Evolutionary conservation across 345 rosid genomes (phyloP), one percentile per base, ranked within the genome.

Genomic region (Eucalyptus marginata): DNA sequence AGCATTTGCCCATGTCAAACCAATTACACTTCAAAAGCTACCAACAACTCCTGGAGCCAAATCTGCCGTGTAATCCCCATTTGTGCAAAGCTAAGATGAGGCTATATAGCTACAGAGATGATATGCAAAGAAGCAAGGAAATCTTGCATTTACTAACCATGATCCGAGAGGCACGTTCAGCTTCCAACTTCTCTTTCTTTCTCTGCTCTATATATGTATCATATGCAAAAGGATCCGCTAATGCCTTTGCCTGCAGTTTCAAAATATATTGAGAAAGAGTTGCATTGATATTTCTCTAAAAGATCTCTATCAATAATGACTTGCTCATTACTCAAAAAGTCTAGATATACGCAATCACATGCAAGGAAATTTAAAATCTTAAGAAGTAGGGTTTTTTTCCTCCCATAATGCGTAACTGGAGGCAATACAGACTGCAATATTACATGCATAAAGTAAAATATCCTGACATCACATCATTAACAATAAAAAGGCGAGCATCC

Each of bases 171-270:
- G 90, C 88, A 81, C 92, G 93, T 15, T 90, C 87, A 10, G 86
- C 92, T 90, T 97, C 99, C 71, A 95, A 86, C 92, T 94, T 95
- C 91, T 95, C 93, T 91, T 90, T 93, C 89, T 96, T 96, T 89
- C 91, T 93, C 89, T 92, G 92, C 93, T 95, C 96, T 90, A 93
- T 54, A 90, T 95, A 96, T 44, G 88, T 43, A 59, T 93, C 94
- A 92, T 94, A 95, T 56, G 94, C 97, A 89, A 95, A 94, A 88
- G 99, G 99, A 92, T 95, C 93, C 43, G 93, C 94, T 91, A 92
- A 89, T 86, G 94, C 93, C 90, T 93, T 92, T 58, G 95, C 99
- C 99, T 97, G 95, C 87, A 92, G 36, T 52, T 47, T 51, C 3
- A 11, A 83, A 88, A 79, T 27, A 49, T 33, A 52, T 76, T 15